Evolutionary conservation across 148 eudicot genomes (phyloP).

Genomic region (Vaccinium macrocarpon): DNA sequence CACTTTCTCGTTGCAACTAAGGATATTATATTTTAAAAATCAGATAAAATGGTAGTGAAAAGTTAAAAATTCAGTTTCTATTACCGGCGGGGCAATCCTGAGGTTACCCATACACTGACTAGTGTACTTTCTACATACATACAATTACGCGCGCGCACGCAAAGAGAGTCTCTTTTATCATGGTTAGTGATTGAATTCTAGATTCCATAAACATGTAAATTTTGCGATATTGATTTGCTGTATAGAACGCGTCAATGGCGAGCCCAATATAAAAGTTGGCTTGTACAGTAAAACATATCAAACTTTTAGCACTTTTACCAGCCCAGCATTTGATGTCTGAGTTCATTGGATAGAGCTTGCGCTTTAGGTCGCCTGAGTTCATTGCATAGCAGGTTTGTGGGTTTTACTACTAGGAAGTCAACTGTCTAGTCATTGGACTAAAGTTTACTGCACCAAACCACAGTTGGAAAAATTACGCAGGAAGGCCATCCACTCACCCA

Average conservation of each 20-base stretch:
- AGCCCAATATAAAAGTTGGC: background rate
- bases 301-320: background rate
- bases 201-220: background rate
- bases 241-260: background rate
- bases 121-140: background rate
- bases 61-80: background rate
- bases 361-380: background rate
- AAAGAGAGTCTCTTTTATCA: background rate
- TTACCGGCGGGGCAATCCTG: background rate
- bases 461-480: background rate
- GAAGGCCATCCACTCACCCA: background rate
- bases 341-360: background rate
- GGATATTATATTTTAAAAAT: background rate
- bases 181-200: background rate
- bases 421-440: background rate
- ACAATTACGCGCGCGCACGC: background rate
- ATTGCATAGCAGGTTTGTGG: background rate
- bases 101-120: conserved; percentile 4
- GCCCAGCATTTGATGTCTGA: background rate
- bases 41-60: background rate
- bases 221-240: background rate
- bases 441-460: background rate
- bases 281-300: background rate
- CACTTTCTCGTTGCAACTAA: background rate
- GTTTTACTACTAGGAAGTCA: background rate